Conservation (phyloP, 805 yeast species). For the Barnettozyma siamensis region DNA sequence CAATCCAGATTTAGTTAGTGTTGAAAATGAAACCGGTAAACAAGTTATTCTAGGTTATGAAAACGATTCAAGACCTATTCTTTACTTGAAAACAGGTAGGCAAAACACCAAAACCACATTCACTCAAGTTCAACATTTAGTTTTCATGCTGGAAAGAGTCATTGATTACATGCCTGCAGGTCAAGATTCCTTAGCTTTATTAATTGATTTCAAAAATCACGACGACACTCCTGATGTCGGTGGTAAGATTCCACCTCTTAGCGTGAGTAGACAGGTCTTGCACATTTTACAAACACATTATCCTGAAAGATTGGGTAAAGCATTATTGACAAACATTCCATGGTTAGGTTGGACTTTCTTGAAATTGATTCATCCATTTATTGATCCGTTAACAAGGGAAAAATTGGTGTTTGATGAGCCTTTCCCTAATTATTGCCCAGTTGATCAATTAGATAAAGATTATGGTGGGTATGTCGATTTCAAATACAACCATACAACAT, state of each 20-base stretch:
- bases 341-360: slow-evolving; percentile 91
- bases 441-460: slow-evolving; percentile 70
- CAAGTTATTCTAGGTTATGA: slow-evolving; percentile 90
- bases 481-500: slow-evolving; percentile 69
- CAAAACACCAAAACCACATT: slow-evolving; percentile 90
- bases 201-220: slow-evolving; percentile 87
- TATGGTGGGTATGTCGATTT: slow-evolving; percentile 87
- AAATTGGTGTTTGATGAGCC: slow-evolving; percentile 91
- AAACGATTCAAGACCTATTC: slow-evolving; percentile 83
- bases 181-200: slow-evolving; percentile 85
- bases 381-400: slow-evolving; percentile 92
- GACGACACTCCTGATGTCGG: slow-evolving; percentile 40
- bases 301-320: slow-evolving; percentile 94
- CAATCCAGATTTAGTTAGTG: slow-evolving; percentile 47
- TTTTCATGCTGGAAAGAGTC: slow-evolving; percentile 85
- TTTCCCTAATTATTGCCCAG: slow-evolving; percentile 75
- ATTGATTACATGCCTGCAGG: slow-evolving; percentile 96
- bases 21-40: slow-evolving; percentile 88
- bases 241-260: slow-evolving; percentile 81
- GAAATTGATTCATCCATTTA: slow-evolving; percentile 89
- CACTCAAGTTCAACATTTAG: slow-evolving; percentile 94
- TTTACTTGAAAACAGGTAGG: slow-evolving; percentile 88
- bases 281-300: slow-evolving; percentile 94
- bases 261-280: slow-evolving; percentile 85
- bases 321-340: slow-evolving; percentile 87